Conservation (phyloP, 495 filamentous ascomycete species). For the Neurospora discreta region DNA sequence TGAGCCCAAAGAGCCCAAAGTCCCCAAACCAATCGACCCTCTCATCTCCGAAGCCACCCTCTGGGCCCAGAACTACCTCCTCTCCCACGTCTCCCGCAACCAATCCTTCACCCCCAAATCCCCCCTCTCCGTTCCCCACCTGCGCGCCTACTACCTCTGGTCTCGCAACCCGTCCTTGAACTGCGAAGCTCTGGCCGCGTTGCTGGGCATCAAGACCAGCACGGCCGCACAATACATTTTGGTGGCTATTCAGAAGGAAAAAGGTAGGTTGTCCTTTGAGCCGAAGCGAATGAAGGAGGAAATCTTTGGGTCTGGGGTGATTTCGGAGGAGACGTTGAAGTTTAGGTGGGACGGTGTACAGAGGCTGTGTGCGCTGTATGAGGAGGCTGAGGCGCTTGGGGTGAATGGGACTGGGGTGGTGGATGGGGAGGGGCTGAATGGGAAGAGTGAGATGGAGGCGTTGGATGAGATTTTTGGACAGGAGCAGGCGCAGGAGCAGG, state of each 20-base stretch:
- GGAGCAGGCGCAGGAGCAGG: neutral
- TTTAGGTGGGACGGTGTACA: neutral
- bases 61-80: conserved; percentile 20
- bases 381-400: neutral
- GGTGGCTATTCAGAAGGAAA: too few species aligned
- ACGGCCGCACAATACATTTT: conserved; percentile 34
- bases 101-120: neutral
- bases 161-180: conserved; percentile 32
- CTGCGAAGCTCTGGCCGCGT: conserved; percentile 31
- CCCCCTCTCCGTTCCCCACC: conserved; percentile 13
- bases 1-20: neutral
- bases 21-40: conserved; percentile 13
- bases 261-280: neutral
- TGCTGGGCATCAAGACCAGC: conserved; percentile 34
- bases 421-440: neutral
- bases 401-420: neutral
- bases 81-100: conserved; percentile 2
- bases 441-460: neutral
- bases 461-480: neutral
- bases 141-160: conserved; percentile 56
- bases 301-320: conserved; percentile 2
- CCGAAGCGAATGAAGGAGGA: conserved; percentile 20
- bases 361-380: neutral
- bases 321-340: too few species aligned
- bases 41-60: conserved; percentile 26